A percentile compares a stretch with the other conserved stretches of the same genome.
Evolutionary conservation across 2,329 filamentous ascomycete genomes (phyloP).

Genomic region (Allantophomopsis cytisporea): DNA sequence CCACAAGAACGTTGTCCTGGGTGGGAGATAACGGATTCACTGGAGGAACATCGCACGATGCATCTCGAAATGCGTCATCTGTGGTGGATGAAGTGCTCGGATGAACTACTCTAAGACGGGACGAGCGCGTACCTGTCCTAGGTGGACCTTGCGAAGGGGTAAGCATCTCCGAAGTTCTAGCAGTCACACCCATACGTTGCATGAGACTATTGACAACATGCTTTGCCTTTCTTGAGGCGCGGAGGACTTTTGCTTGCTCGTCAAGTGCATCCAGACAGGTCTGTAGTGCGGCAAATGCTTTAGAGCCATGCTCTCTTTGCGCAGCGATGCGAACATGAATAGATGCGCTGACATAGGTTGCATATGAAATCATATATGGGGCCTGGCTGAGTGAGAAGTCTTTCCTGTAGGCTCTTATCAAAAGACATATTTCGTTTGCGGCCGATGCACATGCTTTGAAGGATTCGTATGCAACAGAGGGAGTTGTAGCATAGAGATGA

Average conservation of each 20-base stretch:
- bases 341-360: conserved; percentile 38
- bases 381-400: conserved; percentile 30
- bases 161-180: background rate
- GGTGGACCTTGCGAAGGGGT: no score
- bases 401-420: conserved; percentile 29
- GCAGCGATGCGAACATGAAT: conserved; percentile 26
- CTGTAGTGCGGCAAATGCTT: conserved; percentile 24
- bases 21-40: no score
- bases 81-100: no score
- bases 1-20: no score
- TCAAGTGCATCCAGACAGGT: conserved; percentile 31
- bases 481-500: conserved; percentile 28
- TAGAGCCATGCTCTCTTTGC: conserved; percentile 19
- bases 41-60: no score
- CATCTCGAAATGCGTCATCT: no score
- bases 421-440: conserved; percentile 27
- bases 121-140: no score
- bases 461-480: conserved; percentile 26
- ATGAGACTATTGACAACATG: conserved; percentile 30
- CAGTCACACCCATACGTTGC: conserved; percentile 12
- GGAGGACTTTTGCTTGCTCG: conserved; percentile 35
- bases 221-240: conserved; percentile 29
- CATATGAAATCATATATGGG: conserved; percentile 39
- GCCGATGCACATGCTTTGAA: conserved; percentile 30
- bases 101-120: no score